Conservation (phyloP, 192 early-diverging fungal species). For the Haplosporangium gracile region DNA sequence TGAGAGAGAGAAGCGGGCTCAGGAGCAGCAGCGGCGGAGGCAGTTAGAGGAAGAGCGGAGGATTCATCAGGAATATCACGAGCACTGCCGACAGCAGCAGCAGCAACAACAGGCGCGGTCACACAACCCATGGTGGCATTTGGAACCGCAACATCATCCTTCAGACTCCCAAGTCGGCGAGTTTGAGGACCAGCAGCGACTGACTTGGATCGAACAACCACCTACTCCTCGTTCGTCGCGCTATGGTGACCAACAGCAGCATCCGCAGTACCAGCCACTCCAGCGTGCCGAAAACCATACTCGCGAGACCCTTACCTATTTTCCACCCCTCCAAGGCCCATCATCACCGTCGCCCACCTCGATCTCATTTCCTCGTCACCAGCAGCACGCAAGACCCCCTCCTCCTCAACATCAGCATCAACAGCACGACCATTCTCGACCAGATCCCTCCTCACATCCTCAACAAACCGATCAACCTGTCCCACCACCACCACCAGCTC, state of each 20-base stretch:
- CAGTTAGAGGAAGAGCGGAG: constrained; percentile 19
- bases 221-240: background rate
- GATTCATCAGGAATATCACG: constrained; percentile 4
- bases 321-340: background rate
- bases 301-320: background rate
- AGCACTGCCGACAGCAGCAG: background rate
- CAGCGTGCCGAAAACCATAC: background rate
- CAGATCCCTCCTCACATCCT: background rate
- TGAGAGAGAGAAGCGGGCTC: constrained; percentile 9
- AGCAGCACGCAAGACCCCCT: background rate
- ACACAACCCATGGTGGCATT: background rate
- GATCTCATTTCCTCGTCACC: background rate
- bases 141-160: background rate
- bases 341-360: background rate
- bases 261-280: background rate
- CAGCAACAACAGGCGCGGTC: background rate
- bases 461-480: background rate
- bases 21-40: constrained; percentile 1
- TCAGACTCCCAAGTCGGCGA: background rate
- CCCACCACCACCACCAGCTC: background rate
- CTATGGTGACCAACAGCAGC: background rate
- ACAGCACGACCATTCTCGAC: background rate
- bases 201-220: background rate
- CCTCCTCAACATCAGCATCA: background rate
- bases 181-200: background rate